Evolutionary conservation across 2,329 filamentous ascomycete species (phyloP).

Genomic region (Didymella glomerata): DNA sequence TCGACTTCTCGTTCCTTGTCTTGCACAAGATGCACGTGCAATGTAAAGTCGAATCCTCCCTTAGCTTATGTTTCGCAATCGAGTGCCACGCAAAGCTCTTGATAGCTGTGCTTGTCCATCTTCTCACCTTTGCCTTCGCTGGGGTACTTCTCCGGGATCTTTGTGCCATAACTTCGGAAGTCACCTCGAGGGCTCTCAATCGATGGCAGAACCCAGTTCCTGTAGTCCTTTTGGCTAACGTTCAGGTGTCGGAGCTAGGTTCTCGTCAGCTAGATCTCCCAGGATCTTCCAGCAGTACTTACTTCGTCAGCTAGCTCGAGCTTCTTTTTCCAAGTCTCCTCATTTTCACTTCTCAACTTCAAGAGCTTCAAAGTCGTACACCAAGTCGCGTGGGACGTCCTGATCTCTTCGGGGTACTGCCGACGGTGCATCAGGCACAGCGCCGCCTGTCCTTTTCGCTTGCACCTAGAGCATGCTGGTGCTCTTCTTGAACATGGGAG

Average conservation of each 20-base stretch:
- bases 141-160: constrained; percentile 3
- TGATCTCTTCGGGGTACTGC: constrained; percentile 25
- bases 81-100: constrained; percentile 4
- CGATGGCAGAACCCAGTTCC: constrained; percentile 41
- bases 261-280: too few species aligned
- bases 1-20: too few species aligned
- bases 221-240: constrained; percentile 24
- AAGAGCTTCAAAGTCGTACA: constrained; percentile 32
- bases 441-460: constrained; percentile 23
- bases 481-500: constrained; percentile 43
- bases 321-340: constrained; percentile 29
- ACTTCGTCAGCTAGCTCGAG: not conserved
- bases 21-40: too few species aligned
- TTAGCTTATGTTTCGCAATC: not conserved
- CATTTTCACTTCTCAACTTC: constrained; percentile 26
- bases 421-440: constrained; percentile 40
- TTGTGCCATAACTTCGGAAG: not conserved
- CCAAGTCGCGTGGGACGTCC: not conserved
- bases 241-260: too few species aligned
- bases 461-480: constrained; percentile 42
- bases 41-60: too few species aligned
- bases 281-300: too few species aligned
- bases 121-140: constrained; percentile 21
- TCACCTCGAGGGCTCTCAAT: constrained; percentile 7
- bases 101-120: constrained; percentile 2